These are phyloP conservation scores for Phytophthora pistaciae DNA, from an alignment of 352 stramenopile genomes.

Conservation along the genomic window DNA sequence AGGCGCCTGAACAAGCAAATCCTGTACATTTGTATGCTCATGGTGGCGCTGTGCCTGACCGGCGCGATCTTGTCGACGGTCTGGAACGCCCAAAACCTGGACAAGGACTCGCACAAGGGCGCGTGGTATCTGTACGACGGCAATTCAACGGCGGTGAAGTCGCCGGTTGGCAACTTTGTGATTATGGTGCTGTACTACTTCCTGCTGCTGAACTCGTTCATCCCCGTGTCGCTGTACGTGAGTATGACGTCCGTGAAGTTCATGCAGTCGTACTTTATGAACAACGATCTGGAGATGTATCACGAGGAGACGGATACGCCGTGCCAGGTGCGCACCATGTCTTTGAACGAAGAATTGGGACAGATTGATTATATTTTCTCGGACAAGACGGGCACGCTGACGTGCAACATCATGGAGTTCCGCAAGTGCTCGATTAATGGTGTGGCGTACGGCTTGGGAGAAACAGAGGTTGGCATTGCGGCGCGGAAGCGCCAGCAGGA, in stretches of 20 bases:
- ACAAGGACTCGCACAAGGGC: constrained; percentile 27
- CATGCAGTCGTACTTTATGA: constrained; percentile 93
- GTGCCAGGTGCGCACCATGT: constrained; percentile 93
- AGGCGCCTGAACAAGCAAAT: constrained; percentile 83
- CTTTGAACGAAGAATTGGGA: constrained; percentile 94
- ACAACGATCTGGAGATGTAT: constrained; percentile 94
- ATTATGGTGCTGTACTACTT: constrained; percentile 96
- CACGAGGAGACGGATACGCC: constrained; percentile 95
- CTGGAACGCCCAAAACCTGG: constrained; percentile 78
- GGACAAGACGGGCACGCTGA: constrained; percentile 97
- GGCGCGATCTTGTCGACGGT: constrained; percentile 68
- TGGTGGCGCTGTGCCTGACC: constrained; percentile 79
- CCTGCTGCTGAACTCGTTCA: constrained; percentile 94
- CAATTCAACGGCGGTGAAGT: constrained; percentile 52
- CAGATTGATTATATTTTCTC: constrained; percentile 95
- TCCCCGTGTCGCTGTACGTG: constrained; percentile 96
- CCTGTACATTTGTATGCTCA: constrained; percentile 84
- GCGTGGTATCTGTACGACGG: constrained; percentile 84
- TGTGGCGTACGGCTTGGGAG: constrained; percentile 91
- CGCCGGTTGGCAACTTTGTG: constrained; percentile 80
- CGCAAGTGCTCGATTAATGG: constrained; percentile 96
- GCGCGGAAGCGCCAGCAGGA: constrained; percentile 71
- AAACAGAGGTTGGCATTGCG: constrained; percentile 86
- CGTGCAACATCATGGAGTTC: constrained; percentile 98
- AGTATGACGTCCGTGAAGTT: constrained; percentile 95